Evolutionary conservation across 768 basidiomycete genomes (phyloP), one percentile per base, ranked within the genome.

Genomic region (Psilocybe subaeruginosa): DNA sequence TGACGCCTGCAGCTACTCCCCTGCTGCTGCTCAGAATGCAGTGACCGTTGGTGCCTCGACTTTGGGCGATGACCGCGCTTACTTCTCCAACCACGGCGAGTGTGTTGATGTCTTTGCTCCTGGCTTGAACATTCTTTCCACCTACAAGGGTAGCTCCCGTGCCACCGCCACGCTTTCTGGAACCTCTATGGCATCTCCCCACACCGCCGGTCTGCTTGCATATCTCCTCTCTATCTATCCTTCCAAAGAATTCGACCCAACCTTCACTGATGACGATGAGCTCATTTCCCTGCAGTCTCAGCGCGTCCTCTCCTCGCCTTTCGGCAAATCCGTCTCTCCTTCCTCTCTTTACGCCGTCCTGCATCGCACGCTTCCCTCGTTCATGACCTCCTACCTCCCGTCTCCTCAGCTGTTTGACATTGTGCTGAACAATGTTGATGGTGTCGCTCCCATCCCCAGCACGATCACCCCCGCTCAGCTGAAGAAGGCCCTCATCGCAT

Each of bases 91-190:
- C 85, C 82, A 79, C 67, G 97, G 97, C 19, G 65, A 78, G 56
- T 98, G 96, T 71, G 95, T 99, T 55, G 93, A 98, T 68, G 83
- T 99, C 64, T 96, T 97, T 68, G 96, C 86, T 33, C 97, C 96
- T 54, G 93, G 92, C 62, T 78, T 96, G 63, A 94, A 94, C 81
- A 97, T 98, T 72, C 79, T 91, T 2, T 96, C 92, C 39, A 97
- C 93, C 56, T 97, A 87, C 80, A 93, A 82, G 61, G 87, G 87
- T 33, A 82, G 85, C 61, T 73, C 72, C 60, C 70, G 63, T 4
- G 85, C 91, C n/a, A 81, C 80, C 52, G 85, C 88, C 67, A 92
- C 89, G 8, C 85, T 97, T 66, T 94, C 92, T 0, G 94, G 94
- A 46, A 95, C 94, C 7, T 94, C 92, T 14, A 97, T 97, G 95